Base-by-base conservation (phyloP, 2,329 filamentous ascomycete genomes). In the Penicillium glabrum region DNA sequence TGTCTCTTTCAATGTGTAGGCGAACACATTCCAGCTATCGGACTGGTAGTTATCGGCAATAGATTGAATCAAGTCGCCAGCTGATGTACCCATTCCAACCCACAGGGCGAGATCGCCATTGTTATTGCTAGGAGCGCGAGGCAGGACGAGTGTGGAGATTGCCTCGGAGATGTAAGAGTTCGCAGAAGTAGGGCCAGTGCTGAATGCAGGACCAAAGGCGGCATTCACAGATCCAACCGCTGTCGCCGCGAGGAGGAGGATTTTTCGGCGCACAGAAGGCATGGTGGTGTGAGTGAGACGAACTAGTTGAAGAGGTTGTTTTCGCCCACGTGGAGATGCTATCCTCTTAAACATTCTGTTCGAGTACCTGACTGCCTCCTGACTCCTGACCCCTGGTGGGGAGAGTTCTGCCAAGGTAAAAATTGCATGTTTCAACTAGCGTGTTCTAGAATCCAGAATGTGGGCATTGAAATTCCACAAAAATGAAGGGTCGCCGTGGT, bases 21-120 rank as follows among this genome's bases (percentile, higher is more conserved):
- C 77, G 59, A 66, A 81, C 46, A 79, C 69, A 46, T 61, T 72
- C 78, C 79, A 82, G n/a, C 67, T 51, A 46, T 55, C 46, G 46
- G 65, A 58, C 57, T 65, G 46, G 53, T 62, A 71, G 64, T 76
- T 75, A 33, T 79, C 77, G 51, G 76, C 73, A 27, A 81, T 78
- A 4, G 77, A 78, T 69, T 81, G 78, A 56, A 81, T 77, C 64
- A 81, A 60, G 54, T 80, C 75, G 24, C 75, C 77, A n/a, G 74
- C 73, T 4, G 74, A 76, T 5, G 77, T 80, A 4, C 78, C 78
- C 77, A 80, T 80, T 13, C 79, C 79, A 16, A 80, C 75, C 79
- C 78, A 81, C 19, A 81, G 69, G 7, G 77, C 77, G 21, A 74
- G 61, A 53, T 73, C 70, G 29, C 76, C 75, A 5, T 66, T 67